phyloP scores from a whole-genome alignment of 352 stramenopile species.

The Pseudoperonospora humuli region DNA sequence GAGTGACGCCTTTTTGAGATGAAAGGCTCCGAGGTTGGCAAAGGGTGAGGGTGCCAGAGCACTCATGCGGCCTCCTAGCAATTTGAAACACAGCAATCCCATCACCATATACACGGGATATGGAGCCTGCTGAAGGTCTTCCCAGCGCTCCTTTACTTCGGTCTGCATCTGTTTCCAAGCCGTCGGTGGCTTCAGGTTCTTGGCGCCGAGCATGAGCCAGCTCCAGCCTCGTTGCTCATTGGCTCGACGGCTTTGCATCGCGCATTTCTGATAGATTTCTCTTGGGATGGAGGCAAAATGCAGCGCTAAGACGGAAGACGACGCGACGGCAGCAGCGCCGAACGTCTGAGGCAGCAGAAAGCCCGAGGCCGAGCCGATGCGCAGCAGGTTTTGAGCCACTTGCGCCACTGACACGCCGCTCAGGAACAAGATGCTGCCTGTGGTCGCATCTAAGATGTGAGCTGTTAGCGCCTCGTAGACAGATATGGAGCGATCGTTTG shows the following conservation, averaged over 20 bases:
- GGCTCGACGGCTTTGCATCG: conserved; percentile 10
- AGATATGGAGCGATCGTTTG: conserved; percentile 30
- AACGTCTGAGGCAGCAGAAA: conserved; percentile 34
- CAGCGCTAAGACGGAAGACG: conserved; percentile 36
- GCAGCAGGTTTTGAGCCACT: conserved; percentile 34
- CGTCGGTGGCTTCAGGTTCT: conserved; percentile 17
- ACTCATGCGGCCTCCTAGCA: conserved; percentile 64
- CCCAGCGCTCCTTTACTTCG: conserved; percentile 29
- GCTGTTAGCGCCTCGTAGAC: conserved; percentile 35
- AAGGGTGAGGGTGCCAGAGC: conserved; percentile 71
- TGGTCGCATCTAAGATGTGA: conserved; percentile 38
- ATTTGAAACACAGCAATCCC: conserved; percentile 64
- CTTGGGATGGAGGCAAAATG: conserved; percentile 47
- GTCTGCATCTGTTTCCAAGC: conserved; percentile 14
- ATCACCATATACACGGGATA: conserved; percentile 65
- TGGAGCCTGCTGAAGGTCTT: conserved; percentile 36
- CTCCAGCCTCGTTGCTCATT: conserved; percentile 13
- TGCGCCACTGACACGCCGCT: conserved; percentile 38
- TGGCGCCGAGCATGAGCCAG: conserved; percentile 19
- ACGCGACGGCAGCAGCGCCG: conserved; percentile 34
- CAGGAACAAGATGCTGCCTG: conserved; percentile 44
- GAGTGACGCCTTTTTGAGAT: conserved; percentile 65
- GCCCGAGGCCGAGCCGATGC: conserved; percentile 36
- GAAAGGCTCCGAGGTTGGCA: conserved; percentile 69
- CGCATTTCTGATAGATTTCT: conserved; percentile 31